Conservation (phyloP, 2,329 filamentous ascomycete genomes). For the Epichloe gansuensis region DNA sequence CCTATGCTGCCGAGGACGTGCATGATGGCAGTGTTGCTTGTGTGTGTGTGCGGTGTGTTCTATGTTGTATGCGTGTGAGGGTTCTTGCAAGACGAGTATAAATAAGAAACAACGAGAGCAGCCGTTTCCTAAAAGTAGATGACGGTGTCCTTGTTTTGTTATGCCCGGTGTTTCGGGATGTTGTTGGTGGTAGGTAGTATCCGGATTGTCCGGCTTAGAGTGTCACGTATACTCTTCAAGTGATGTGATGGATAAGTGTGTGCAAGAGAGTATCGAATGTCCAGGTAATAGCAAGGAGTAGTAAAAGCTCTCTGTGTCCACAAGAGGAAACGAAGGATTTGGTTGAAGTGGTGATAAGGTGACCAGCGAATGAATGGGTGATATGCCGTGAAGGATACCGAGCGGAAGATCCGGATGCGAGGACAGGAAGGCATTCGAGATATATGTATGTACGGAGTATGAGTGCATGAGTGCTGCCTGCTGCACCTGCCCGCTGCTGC, state of each 20-base stretch:
- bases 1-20: slow-evolving; percentile 19
- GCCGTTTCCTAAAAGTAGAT: no score
- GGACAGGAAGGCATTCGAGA: slow-evolving; percentile 1
- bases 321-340: no score
- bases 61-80: no score
- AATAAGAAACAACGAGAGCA: no score
- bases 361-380: neutral
- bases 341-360: no score
- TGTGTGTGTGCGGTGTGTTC: neutral
- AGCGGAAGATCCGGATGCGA: neutral
- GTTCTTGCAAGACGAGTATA: no score
- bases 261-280: neutral
- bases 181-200: neutral
- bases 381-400: neutral
- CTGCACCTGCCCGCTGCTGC: neutral
- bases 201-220: neutral
- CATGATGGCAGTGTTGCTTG: slow-evolving; percentile 16
- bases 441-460: neutral
- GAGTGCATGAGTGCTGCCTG: neutral
- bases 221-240: neutral
- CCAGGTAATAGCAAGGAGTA: no score
- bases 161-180: no score
- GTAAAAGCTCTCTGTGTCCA: neutral
- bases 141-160: neutral
- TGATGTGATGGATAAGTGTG: neutral